Evolutionary conservation across 164 flowering plant species (phyloP).

Genomic region (Dillenia turbinata): DNA sequence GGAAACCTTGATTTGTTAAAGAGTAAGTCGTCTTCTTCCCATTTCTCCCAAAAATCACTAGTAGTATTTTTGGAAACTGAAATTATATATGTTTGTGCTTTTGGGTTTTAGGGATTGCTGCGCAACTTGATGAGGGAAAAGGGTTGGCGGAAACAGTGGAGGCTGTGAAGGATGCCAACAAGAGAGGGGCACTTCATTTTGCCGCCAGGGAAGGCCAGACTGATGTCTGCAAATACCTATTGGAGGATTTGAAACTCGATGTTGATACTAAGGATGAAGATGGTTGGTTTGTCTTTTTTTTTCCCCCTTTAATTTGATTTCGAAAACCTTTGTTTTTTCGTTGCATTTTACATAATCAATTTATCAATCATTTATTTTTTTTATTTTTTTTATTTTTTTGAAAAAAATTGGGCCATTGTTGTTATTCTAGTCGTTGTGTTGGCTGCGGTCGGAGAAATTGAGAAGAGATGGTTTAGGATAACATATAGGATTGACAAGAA

Average conservation of each 20-base stretch:
- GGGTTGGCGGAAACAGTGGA: conserved; percentile 61
- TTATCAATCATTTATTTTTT: not conserved
- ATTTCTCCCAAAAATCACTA: not conserved
- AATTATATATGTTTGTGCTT: conserved; percentile 5
- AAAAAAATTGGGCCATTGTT: not conserved
- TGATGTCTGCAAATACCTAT: conserved; percentile 85
- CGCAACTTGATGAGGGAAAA: conserved; percentile 69
- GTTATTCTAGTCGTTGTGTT: not conserved
- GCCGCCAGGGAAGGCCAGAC: conserved; percentile 89
- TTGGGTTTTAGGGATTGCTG: conserved; percentile 39
- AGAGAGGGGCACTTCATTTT: conserved; percentile 92
- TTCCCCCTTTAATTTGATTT: not conserved
- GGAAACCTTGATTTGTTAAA: conserved; percentile 80
- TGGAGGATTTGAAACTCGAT: conserved; percentile 77
- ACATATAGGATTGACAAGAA: no score
- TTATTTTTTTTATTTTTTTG: not conserved
- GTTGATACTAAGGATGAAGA: conserved; percentile 77
- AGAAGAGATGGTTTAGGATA: no score
- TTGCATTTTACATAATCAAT: not conserved
- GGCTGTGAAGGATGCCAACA: conserved; percentile 85
- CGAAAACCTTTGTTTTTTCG: not conserved
- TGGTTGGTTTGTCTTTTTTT: conserved; percentile 31
- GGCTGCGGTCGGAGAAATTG: no score
- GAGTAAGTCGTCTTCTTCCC: conserved; percentile 39
- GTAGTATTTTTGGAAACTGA: not conserved